Evolutionary conservation across 805 yeast species (phyloP), one percentile per base, ranked within the genome.

Genomic region (Hanseniaspora occidentalis): DNA sequence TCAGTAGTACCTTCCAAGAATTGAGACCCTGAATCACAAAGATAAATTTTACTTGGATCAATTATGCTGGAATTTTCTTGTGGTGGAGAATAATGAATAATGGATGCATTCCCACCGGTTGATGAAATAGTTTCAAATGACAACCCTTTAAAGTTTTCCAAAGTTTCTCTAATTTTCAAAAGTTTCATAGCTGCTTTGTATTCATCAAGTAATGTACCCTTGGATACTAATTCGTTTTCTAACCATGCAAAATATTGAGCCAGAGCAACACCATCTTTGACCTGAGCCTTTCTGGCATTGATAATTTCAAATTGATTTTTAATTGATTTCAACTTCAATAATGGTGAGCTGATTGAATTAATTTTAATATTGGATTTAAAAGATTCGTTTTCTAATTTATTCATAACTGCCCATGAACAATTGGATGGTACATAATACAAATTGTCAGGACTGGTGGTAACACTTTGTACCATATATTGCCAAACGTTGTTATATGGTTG

Each of bases 1-100:
- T 92, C 98, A 0, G 98, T 92, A 0, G 98, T 92, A 9, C 98
- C 98, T 53, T 88, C 95, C 18, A 80, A 57, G 54, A 74, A 89
- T 52, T 92, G 98, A 1, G 92, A 84, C 3, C 98, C 98, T 2
- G 95, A 75, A 58, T 92, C 98, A 44, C 84, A 66, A 46, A 92
- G 65, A 49, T 80, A 86, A 2, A 86, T 71, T 43, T 79, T 72
- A 17, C 70, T 59, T 7, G 80, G 77, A 51, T 82, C 79, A 43
- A 92, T 74, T 43, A 70, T 57, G 1, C 80, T 64, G 40, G 73
- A 70, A 16, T 71, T 66, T 10, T 71, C 78, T 23, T 62, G 62
- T 1, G 78, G 69, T 23, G 94, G 94, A 0, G 79, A 69, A 53
- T 83, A 83, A 52, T 83, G 94, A 41, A 81, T 78, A 7, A 83